Conservation (phyloP, 306 rosid species). For the Rosa multiflora region DNA sequence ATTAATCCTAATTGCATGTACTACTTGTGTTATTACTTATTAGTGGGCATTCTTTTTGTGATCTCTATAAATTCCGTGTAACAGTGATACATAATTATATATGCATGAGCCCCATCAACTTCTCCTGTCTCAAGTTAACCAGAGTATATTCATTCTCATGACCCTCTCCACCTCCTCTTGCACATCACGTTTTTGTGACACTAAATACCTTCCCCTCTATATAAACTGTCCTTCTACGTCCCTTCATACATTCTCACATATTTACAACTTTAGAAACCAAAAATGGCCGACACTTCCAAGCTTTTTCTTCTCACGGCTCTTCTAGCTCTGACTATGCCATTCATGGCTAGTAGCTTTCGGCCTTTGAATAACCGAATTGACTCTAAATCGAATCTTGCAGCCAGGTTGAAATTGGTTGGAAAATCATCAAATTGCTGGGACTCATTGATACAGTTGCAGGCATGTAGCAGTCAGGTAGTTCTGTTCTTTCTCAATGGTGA, state of each 20-base stretch:
- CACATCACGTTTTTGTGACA: neutral
- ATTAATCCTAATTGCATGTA: neutral
- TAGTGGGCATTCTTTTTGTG: neutral
- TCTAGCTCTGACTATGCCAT: neutral
- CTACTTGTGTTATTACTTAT: neutral
- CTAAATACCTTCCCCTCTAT: neutral
- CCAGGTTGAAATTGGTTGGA: slow-evolving; percentile 46
- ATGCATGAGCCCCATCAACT: neutral
- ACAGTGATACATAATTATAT: neutral
- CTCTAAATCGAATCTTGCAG: slow-evolving; percentile 11
- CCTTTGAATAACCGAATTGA: neutral
- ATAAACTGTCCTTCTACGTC: neutral
- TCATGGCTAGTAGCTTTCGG: slow-evolving; percentile 18
- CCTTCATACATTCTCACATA: neutral
- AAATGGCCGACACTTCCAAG: slow-evolving; percentile 25
- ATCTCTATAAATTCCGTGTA: neutral
- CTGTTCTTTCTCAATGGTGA: slow-evolving; percentile 57
- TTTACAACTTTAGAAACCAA: neutral
- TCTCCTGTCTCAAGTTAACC: neutral
- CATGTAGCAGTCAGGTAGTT: slow-evolving; percentile 56
- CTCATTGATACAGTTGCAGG: slow-evolving; percentile 45
- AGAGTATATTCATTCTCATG: neutral
- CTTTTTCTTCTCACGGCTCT: slow-evolving; percentile 16
- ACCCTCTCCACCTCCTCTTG: neutral
- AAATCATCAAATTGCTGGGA: slow-evolving; percentile 53